Evolutionary conservation across 106 monocot genomes (phyloP), one percentile per base, ranked within the genome.

Genomic region (Dioscorea dumetorum): DNA sequence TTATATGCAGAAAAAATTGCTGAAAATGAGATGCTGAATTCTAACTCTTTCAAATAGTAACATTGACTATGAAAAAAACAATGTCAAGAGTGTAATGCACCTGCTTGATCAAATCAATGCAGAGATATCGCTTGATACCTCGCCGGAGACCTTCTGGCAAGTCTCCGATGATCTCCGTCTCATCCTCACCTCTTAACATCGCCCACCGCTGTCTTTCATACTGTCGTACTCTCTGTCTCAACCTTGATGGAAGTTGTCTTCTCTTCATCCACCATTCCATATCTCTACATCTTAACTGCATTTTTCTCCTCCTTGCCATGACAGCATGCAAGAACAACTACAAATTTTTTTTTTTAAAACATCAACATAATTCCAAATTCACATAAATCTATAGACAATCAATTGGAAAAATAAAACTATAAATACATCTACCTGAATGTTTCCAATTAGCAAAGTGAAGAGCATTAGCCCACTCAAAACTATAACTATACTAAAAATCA

Each of bases 241-340:
- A 73, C 32, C 85, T 80, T 4, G 87, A 88, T 0, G 85, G 85
- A 31, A 95, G 74, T 32, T 95, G 94, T 50, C 94, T 83, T 72
- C 94, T 64, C 68, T 77, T 85, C 94, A 95, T 95, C 94, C 94
- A 95, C 94, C 94, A 95, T 64, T 95, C 94, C 87, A 95, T 78
- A 77, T 95, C 91, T 49, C 94, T 79, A 62, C 73, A 91, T 18
- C 94, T 51, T 34, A 95, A 62, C n/a, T 95, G 94, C 91, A 88
- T 85, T 81, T 85, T 84, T 53, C 94, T 69, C 75, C 81, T 95
- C 73, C 94, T 78, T 21, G 88, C 81, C 85, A 91, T 85, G 19
- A 95, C 91, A 12, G 88, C 87, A 58, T 95, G 94, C 77, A 95
- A 58, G 72, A 95, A 85, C 8, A 91, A 91, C 94, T 95, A 57